Conservation (phyloP, 1,284 basidiomycete genomes). For the Rhodotorula sp. region DNA sequence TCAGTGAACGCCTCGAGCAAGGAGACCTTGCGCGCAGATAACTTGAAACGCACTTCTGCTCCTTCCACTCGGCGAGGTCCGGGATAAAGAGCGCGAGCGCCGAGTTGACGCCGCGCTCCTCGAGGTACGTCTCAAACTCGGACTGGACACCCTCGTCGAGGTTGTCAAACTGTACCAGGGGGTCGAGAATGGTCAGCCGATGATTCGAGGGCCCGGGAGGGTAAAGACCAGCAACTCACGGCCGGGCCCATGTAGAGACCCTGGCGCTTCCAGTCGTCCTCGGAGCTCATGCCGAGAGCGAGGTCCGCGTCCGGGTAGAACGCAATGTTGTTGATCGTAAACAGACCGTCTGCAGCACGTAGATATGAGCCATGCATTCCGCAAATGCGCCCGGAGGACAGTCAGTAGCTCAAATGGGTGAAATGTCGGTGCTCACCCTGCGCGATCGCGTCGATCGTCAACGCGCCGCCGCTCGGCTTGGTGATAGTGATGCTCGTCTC, state of each 20-base stretch:
- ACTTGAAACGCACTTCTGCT: conserved; percentile 65
- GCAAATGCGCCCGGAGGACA: background rate
- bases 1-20: background rate
- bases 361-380: too few species aligned
- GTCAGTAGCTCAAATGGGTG: too few species aligned
- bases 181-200: background rate
- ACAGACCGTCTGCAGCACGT: conserved; percentile 61
- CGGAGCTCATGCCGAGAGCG: conserved; percentile 75
- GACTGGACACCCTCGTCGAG: conserved; percentile 83
- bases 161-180: conserved; percentile 67
- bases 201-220: too few species aligned
- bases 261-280: conserved; percentile 89
- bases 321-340: conserved; percentile 83
- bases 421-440: conserved; percentile 51
- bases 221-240: conserved; percentile 52
- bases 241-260: conserved; percentile 88
- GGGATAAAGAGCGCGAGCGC: conserved; percentile 58
- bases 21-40: background rate
- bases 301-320: conserved; percentile 73
- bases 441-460: conserved; percentile 75
- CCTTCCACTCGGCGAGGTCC: conserved; percentile 69
- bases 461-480: conserved; percentile 63
- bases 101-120: conserved; percentile 84
- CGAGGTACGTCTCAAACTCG: conserved; percentile 76
- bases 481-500: conserved; percentile 77